phyloP scores from a whole-genome alignment of 257 asterid species.

The Solanum corneliomulleri region DNA sequence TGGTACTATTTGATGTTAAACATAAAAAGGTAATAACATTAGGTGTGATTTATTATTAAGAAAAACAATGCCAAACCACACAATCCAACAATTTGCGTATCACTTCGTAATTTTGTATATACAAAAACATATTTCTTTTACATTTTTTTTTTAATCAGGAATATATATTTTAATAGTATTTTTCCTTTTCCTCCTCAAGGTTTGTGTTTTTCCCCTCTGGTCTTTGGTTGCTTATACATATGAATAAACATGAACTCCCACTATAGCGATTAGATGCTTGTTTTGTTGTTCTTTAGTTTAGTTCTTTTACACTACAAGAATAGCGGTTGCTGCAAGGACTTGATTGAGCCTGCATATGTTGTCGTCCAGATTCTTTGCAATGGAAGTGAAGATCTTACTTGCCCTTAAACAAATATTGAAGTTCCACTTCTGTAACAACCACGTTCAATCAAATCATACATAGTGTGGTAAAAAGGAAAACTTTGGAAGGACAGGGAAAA shows the following conservation, averaged over 20 bases:
- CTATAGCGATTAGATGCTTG: neutral
- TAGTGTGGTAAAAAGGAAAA: neutral
- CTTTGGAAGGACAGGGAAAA: neutral
- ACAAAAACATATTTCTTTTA: neutral
- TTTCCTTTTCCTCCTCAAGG: neutral
- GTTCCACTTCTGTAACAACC: neutral
- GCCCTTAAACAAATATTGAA: neutral
- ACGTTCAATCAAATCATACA: neutral
- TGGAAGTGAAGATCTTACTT: neutral
- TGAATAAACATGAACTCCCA: neutral
- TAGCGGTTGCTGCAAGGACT: neutral
- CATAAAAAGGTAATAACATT: neutral
- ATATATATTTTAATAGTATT: neutral
- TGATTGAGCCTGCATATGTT: neutral
- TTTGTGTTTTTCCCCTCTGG: neutral
- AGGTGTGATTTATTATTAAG: neutral
- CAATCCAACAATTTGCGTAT: neutral
- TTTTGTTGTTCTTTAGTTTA: neutral
- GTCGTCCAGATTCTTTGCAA: neutral
- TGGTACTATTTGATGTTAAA: neutral
- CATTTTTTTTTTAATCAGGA: too few relatives aligned
- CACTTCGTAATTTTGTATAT: neutral
- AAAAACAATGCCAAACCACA: neutral
- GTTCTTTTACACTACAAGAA: neutral
- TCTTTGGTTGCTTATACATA: neutral